These are phyloP conservation scores for Phytophthora gonapodyides DNA, from an alignment of 352 stramenopile genomes.

Conservation along the genomic window DNA sequence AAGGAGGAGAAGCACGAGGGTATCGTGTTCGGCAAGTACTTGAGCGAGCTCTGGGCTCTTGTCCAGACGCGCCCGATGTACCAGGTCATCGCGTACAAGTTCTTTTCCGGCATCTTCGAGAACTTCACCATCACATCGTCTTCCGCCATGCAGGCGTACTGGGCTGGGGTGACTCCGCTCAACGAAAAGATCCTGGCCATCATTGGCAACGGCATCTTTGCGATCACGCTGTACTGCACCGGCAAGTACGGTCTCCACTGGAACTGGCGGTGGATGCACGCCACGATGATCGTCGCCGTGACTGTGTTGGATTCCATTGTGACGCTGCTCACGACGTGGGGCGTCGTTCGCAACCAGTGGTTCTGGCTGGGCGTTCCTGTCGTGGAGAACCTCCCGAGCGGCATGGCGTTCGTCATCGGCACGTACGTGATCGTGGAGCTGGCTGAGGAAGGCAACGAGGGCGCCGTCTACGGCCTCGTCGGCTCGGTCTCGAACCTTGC, in stretches of 20 bases:
- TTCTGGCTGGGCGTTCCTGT: conserved; percentile 47
- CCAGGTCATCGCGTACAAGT: conserved; percentile 54
- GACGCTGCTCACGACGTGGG: conserved; percentile 41
- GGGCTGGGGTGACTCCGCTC: conserved; percentile 36
- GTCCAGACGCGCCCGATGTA: conserved; percentile 51
- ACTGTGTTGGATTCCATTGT: conserved; percentile 35
- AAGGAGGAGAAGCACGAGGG: conserved; percentile 45
- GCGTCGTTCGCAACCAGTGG: conserved; percentile 53
- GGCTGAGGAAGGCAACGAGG: conserved; percentile 48
- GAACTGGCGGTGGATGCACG: conserved; percentile 45
- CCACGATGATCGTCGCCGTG: conserved; percentile 33
- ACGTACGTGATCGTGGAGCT: conserved; percentile 56
- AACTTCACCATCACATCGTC: conserved; percentile 39
- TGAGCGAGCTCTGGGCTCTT: conserved; percentile 40
- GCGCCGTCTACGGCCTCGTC: conserved; percentile 43
- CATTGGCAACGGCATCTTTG: conserved; percentile 33
- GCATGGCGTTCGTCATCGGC: conserved; percentile 43
- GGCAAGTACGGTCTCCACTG: conserved; percentile 46
- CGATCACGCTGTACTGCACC: conserved; percentile 33
- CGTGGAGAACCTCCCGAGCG: conserved; percentile 37
- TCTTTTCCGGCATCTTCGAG: conserved; percentile 47
- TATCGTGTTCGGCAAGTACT: conserved; percentile 43
- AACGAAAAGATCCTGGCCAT: conserved; percentile 42
- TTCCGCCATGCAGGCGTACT: conserved; percentile 44
- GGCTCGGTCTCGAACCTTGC: conserved; percentile 48